Conservation (phyloP, 75 land plant genomes). For the Cryptomeria japonica region DNA sequence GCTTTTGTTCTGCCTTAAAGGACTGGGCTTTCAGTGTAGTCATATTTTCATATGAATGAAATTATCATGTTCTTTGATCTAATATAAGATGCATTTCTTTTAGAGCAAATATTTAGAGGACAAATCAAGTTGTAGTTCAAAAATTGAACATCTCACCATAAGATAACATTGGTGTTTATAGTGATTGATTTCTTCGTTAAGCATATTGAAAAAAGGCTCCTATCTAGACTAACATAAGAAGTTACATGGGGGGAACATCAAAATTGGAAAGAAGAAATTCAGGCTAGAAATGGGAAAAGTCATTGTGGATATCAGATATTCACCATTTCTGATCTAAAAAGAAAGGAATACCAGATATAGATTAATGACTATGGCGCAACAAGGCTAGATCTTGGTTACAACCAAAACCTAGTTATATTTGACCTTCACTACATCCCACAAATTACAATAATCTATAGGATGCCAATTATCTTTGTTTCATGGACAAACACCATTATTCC, state of each 20-base stretch:
- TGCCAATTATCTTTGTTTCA: not conserved
- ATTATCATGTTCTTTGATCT: not conserved
- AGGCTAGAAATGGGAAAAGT: not conserved
- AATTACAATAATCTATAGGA: not conserved
- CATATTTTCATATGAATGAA: not conserved
- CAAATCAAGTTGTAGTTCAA: not conserved
- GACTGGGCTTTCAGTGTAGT: not conserved
- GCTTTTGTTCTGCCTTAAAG: not conserved
- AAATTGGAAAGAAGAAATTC: not conserved
- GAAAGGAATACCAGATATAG: not conserved
- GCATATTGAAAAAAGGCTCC: not conserved
- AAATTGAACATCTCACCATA: not conserved
- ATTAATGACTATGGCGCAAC: too few relatives aligned
- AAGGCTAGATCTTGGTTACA: not conserved
- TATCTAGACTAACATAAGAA: not conserved
- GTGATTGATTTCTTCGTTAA: not conserved
- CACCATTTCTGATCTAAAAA: not conserved
- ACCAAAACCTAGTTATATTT: not conserved
- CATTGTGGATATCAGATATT: not conserved
- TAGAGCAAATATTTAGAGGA: not conserved
- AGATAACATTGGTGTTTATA: not conserved
- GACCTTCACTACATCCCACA: not conserved
- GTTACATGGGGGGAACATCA: not conserved
- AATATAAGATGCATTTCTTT: too few relatives aligned
- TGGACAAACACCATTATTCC: not conserved